Percentiles rank a stretch among this genome's conserved stretches.
Evolutionary conservation across 495 filamentous ascomycete genomes (phyloP).

Genomic region (Aspergillus mulundensis): DNA sequence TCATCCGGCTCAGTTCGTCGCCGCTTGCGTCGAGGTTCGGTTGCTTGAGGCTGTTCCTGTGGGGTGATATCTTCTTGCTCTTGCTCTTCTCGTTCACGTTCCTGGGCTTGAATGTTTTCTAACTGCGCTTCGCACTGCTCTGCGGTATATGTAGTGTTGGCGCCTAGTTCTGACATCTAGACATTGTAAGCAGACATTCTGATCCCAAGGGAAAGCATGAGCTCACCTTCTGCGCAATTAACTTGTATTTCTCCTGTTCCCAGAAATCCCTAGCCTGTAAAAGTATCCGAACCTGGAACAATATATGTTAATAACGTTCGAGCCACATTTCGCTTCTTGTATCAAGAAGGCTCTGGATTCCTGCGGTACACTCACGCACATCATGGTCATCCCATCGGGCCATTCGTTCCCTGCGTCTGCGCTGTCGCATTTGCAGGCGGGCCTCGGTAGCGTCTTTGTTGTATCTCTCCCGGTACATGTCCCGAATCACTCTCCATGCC

Average conservation of each 20-base stretch:
- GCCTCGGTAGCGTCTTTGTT: constrained; percentile 64
- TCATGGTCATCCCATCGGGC: constrained; percentile 65
- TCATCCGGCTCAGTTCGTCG: constrained; percentile 9
- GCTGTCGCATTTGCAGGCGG: constrained; percentile 68
- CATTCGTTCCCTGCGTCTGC: constrained; percentile 57
- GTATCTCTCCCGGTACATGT: constrained; percentile 57
- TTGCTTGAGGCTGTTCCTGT: constrained; percentile 19
- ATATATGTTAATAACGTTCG: constrained; percentile 6
- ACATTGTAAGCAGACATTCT: background rate
- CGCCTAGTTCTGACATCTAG: constrained; percentile 39
- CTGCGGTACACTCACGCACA: constrained; percentile 47
- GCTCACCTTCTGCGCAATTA: constrained; percentile 49
- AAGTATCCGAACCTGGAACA: constrained; percentile 41
- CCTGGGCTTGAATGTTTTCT: constrained; percentile 24
- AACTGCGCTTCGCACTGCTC: constrained; percentile 38
- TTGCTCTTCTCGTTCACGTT: constrained; percentile 7
- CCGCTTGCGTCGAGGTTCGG: constrained; percentile 25
- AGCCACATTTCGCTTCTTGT: background rate
- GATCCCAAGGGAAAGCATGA: background rate
- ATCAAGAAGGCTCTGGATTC: background rate
- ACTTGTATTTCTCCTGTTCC: constrained; percentile 48
- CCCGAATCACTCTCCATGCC: constrained; percentile 66
- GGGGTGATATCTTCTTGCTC: constrained; percentile 7
- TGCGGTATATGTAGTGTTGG: constrained; percentile 28
- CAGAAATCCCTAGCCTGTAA: constrained; percentile 45